These are phyloP conservation scores for Poa pratensis DNA, from an alignment of 176 grass and related monocot species.

Conservation along the genomic window DNA sequence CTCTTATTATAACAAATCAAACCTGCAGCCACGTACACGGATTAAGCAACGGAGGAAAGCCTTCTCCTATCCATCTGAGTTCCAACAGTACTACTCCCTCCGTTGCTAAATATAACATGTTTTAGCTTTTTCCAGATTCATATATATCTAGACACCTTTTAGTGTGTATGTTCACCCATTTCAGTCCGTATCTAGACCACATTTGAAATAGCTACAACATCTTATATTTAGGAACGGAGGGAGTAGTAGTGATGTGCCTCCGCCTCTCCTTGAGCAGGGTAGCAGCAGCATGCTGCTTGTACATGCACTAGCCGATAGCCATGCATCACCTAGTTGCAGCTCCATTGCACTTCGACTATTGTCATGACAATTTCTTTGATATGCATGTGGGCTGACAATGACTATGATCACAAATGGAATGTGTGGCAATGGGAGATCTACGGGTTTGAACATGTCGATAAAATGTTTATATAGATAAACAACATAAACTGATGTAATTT, in stretches of 20 bases:
- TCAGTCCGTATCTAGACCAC: too few species aligned
- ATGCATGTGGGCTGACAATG: not conserved
- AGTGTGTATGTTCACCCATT: too few species aligned
- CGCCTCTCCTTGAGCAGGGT: not conserved
- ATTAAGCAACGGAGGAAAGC: too few species aligned
- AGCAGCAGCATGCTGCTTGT: not conserved
- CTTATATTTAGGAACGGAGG: too few species aligned
- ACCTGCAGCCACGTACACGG: too few species aligned
- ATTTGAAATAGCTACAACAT: too few species aligned
- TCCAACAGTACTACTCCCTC: not conserved
- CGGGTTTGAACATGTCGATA: not conserved
- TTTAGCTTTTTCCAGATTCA: too few species aligned
- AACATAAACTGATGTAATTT: too few species aligned
- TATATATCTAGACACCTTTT: too few species aligned
- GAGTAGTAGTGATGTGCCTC: not conserved
- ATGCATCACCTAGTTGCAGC: not conserved
- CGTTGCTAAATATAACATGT: too few species aligned
- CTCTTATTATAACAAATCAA: not conserved
- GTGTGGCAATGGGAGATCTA: not conserved
- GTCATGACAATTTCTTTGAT: too few species aligned
- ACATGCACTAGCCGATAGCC: not conserved
- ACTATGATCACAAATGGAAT: not conserved
- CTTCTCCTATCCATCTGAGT: not conserved
- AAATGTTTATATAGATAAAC: not conserved
- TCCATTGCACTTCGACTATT: not conserved